Conservation (phyloP, 1,284 basidiomycete genomes). For the Boletus sp. region DNA sequence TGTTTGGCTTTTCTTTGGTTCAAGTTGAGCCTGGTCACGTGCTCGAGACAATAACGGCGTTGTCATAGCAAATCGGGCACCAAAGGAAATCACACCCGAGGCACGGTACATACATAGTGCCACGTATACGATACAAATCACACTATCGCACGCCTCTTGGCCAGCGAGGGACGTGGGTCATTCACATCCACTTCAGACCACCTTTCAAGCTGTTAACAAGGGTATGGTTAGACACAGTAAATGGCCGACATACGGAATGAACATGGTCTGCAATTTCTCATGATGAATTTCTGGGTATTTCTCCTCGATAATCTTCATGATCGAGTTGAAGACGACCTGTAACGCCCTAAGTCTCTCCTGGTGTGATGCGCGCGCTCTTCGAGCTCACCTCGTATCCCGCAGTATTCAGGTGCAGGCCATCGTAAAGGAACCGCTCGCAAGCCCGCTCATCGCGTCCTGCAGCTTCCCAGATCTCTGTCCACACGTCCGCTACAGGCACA, state of each 20-base stretch:
- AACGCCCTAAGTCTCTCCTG: constrained; percentile 3
- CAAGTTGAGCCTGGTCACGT: constrained; percentile 30
- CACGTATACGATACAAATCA: constrained; percentile 6
- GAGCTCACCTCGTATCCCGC: constrained; percentile 61
- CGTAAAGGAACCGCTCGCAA: constrained; percentile 50
- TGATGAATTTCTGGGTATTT: constrained; percentile 68
- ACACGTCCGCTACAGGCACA: constrained; percentile 68
- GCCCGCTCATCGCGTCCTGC: constrained; percentile 55
- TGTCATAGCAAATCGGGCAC: constrained; percentile 17
- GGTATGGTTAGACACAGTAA: not conserved
- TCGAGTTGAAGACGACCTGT: constrained; percentile 63
- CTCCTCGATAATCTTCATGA: constrained; percentile 55
- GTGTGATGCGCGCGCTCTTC: not conserved
- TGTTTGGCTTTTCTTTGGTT: constrained; percentile 30
- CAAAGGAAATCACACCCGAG: too few relatives aligned
- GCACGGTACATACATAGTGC: too few relatives aligned
- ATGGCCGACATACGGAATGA: constrained; percentile 43
- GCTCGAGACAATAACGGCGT: constrained; percentile 17
- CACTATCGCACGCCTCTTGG: constrained; percentile 23
- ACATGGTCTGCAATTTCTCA: constrained; percentile 51
- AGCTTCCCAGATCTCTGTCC: constrained; percentile 61
- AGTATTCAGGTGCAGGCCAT: constrained; percentile 76
- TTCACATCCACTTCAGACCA: constrained; percentile 41
- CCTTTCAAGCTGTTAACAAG: constrained; percentile 21
- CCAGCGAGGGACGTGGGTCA: constrained; percentile 33